These are phyloP conservation scores for Mayamaea pseudoterrestris DNA, from an alignment of 108 stramenopile species.

Conservation along the genomic window DNA sequence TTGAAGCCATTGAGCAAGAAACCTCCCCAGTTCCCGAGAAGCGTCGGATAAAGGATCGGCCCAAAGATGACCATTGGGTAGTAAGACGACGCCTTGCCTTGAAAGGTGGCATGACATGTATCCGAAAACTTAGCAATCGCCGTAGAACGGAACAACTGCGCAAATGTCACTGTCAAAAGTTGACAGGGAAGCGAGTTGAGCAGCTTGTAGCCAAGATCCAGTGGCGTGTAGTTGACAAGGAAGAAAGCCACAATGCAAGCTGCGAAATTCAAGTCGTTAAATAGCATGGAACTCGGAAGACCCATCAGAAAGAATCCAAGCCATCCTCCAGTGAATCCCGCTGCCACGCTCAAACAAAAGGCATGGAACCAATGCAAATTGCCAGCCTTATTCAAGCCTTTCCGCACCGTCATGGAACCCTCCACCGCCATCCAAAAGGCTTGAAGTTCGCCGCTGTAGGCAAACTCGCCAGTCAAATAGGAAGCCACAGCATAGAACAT, in stretches of 20 bases:
- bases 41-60: constrained; percentile 57
- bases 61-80: constrained; percentile 73
- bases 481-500: too few species aligned
- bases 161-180: constrained; percentile 26
- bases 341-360: constrained; percentile 39
- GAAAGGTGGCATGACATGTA: constrained; percentile 34
- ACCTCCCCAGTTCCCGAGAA: constrained; percentile 74
- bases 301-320: constrained; percentile 74
- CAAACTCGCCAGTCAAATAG: too few species aligned
- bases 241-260: constrained; percentile 43
- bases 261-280: constrained; percentile 54
- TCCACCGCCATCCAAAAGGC: constrained; percentile 54
- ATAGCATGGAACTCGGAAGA: constrained; percentile 60
- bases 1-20: constrained; percentile 48
- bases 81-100: constrained; percentile 44
- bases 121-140: constrained; percentile 45
- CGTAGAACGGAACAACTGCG: constrained; percentile 53
- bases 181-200: constrained; percentile 31
- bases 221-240: constrained; percentile 47
- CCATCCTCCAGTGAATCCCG: constrained; percentile 58
- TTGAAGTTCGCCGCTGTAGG: constrained; percentile 35
- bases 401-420: constrained; percentile 57
- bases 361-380: constrained; percentile 74
- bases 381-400: constrained; percentile 46
- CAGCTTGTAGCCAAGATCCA: constrained; percentile 49